Evolutionary conservation across 2,329 filamentous ascomycete species (phyloP).

Genomic region (Cryphonectria naterciae): DNA sequence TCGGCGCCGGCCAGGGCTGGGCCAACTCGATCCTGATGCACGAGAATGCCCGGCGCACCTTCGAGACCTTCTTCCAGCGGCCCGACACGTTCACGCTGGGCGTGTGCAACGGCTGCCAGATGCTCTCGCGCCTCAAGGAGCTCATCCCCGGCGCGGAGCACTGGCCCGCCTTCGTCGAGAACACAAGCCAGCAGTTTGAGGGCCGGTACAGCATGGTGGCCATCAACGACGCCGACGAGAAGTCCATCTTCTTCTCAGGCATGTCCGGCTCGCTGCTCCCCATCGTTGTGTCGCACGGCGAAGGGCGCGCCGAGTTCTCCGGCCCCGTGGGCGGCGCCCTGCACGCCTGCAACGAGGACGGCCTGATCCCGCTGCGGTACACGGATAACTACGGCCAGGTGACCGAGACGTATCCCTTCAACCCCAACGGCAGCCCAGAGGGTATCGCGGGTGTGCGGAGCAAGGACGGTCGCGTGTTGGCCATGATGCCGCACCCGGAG

Average conservation of each 20-base stretch:
- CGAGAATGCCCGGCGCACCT: constrained; percentile 73
- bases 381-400: constrained; percentile 78
- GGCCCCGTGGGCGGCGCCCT: constrained; percentile 50
- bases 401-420: constrained; percentile 85
- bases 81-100: constrained; percentile 90
- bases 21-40: constrained; percentile 91
- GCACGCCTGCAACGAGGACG: constrained; percentile 62
- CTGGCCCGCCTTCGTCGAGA: constrained; percentile 88
- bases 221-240: constrained; percentile 64
- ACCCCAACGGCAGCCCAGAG: constrained; percentile 81
- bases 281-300: constrained; percentile 87
- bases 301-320: constrained; percentile 78
- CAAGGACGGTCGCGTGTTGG: constrained; percentile 77
- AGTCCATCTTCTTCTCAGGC: constrained; percentile 86
- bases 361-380: constrained; percentile 79
- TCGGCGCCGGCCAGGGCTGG: constrained; percentile 97
- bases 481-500: constrained; percentile 94
- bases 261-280: constrained; percentile 84
- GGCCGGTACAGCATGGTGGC: constrained; percentile 82
- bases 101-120: constrained; percentile 97
- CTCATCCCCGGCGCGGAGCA: constrained; percentile 81
- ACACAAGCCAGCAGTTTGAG: constrained; percentile 87
- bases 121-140: constrained; percentile 81
- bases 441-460: constrained; percentile 82
- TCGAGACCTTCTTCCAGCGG: constrained; percentile 83